Percentiles rank a stretch among this genome's conserved stretches.
These are phyloP conservation scores for Fusarium secorum DNA, from an alignment of 2,329 filamentous ascomycete species.

Conservation along the genomic window DNA sequence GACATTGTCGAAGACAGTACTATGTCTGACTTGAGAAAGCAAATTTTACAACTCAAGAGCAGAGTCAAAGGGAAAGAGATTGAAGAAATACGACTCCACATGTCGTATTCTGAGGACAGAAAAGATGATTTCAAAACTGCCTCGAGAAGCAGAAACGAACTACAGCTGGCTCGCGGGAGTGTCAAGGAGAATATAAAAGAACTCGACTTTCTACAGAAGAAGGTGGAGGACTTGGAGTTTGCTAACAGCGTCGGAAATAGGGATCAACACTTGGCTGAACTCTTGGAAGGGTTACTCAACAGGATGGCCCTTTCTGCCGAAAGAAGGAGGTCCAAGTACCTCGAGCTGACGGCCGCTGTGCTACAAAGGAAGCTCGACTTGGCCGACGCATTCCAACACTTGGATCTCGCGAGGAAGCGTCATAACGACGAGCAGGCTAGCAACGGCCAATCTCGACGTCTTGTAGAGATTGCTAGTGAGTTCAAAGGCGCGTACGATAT, in stretches of 20 bases:
- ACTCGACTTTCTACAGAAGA: not conserved
- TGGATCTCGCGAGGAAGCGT: too few species aligned
- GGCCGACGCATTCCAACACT: too few species aligned
- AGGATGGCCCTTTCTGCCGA: not conserved
- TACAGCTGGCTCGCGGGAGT: not conserved
- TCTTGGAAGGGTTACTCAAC: not conserved
- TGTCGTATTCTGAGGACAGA: too few species aligned
- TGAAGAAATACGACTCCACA: too few species aligned
- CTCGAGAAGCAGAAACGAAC: too few species aligned
- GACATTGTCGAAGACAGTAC: rapidly evolving
- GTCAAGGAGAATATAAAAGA: not conserved
- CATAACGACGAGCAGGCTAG: too few species aligned
- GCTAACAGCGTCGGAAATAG: not conserved
- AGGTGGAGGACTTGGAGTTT: rapidly evolving
- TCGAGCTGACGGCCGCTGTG: not conserved
- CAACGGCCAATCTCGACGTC: rapidly evolving
- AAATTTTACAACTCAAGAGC: not conserved
- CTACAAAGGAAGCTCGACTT: not conserved
- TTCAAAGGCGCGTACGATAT: too few species aligned
- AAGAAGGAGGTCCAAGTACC: rapidly evolving
- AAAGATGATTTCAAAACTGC: too few species aligned
- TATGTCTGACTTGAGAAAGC: not conserved
- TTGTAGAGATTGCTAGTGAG: not conserved
- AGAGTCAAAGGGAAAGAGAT: too few species aligned
- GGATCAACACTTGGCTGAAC: not conserved